Evolutionary conservation across 192 early-diverging fungal genomes (phyloP).

Genomic region (Backusella tarrabulga): DNA sequence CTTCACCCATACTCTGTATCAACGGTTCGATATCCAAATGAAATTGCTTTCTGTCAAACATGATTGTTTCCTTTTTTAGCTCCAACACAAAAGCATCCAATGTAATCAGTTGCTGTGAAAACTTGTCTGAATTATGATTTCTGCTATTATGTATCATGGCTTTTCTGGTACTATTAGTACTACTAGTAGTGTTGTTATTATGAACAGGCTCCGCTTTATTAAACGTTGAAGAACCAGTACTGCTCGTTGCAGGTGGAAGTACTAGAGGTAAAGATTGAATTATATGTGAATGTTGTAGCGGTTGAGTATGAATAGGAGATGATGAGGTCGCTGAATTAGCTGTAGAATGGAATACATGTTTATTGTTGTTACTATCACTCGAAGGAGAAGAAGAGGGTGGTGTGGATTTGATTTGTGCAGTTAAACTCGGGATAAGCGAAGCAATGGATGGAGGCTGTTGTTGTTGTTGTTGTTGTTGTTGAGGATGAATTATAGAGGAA

Average conservation of each 20-base stretch:
- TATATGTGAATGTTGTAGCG: not conserved
- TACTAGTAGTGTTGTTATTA: not conserved
- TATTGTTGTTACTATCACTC: not conserved
- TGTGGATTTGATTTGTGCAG: not conserved
- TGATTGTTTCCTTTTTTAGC: slow-evolving; percentile 14
- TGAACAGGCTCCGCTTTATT: not conserved
- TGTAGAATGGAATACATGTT: not conserved
- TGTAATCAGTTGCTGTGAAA: not conserved
- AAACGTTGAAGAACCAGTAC: not conserved
- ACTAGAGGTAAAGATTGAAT: not conserved
- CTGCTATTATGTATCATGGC: not conserved
- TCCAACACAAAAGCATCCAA: slow-evolving; percentile 17
- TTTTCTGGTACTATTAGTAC: not conserved
- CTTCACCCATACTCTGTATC: slow-evolving; percentile 10
- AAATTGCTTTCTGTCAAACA: slow-evolving; percentile 29
- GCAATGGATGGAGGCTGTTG: not conserved
- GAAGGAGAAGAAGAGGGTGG: not conserved
- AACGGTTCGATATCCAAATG: slow-evolving; percentile 21
- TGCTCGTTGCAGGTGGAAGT: not conserved
- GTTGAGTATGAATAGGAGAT: slow-evolving; percentile 4
- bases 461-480: not conserved
- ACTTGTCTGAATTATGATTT: not conserved
- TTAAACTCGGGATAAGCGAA: not conserved
- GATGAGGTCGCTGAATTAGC: not conserved
- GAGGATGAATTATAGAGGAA: not conserved